These are phyloP conservation scores for Aspergillus caelatus DNA, from an alignment of 2,329 filamentous ascomycete genomes.

Conservation along the genomic window DNA sequence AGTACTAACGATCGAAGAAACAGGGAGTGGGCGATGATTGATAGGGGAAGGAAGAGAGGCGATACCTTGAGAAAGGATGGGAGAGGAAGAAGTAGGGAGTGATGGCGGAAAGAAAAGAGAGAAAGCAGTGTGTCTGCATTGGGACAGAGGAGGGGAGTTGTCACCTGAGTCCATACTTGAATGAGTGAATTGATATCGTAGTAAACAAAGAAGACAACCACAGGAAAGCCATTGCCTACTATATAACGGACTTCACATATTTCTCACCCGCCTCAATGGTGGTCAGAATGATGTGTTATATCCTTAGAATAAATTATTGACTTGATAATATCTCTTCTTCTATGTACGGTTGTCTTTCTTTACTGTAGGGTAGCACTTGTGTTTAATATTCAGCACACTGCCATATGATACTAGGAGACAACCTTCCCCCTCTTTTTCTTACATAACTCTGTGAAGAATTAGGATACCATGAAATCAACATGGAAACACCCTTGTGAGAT, in stretches of 20 bases:
- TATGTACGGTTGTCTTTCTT: not conserved
- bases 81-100: not conserved
- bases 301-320: not conserved
- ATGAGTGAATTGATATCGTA: not conserved
- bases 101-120: not conserved
- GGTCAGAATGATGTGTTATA: not conserved
- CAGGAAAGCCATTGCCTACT: not conserved
- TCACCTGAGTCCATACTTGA: conserved; percentile 1
- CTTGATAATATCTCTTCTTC: not conserved
- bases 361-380: not conserved
- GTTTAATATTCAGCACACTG: not conserved
- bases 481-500: not conserved
- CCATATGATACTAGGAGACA: not conserved
- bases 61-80: not conserved
- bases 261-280: not conserved
- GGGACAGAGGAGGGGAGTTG: not conserved
- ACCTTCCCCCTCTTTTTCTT: not conserved
- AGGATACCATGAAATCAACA: not conserved
- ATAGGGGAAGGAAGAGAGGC: too few relatives aligned
- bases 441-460: not conserved
- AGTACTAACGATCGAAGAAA: not conserved
- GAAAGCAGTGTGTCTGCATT: not conserved
- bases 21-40: too few relatives aligned
- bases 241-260: not conserved
- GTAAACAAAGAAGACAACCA: not conserved